Evolutionary conservation across 306 rosid genomes (phyloP), one percentile per base, ranked within the genome.

Genomic region (Cyclanthera cordifolia): DNA sequence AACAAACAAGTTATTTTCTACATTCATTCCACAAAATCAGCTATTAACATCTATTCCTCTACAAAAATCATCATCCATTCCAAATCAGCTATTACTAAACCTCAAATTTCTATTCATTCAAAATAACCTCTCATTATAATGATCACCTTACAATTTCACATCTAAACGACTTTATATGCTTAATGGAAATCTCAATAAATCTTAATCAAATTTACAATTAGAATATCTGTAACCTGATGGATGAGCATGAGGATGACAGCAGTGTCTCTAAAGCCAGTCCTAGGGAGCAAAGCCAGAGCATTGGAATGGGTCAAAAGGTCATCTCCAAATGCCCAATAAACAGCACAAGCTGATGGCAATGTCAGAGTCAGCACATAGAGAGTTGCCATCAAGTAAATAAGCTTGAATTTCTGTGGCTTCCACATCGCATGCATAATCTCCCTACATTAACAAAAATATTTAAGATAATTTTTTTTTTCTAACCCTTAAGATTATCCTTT

Each of bases 371-470:
- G 76, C 64, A 94, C 99, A 72, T 90, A 94, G 30, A 93, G 75
- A 2, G 99, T 93, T 58, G 99, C 99, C 3, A 84, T 78, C 75
- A 93, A 81, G 83, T 93, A 93, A 79, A 93, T 93, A 51, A 83
- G 21, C 87, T 93, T 93, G 81, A 90, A 93, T 64, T 93, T 93
- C 77, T 86, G 99, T 72, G 99, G 99, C 81, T 93, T 93, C 99
- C 99, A 93, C 96, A 93, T 93, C 34, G 99, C 99, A 85, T 93
- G 96, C 99, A 93, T 93, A 14, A 93, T 87, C 81, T 93, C 96
- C 83, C 99, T 93, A 51, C 82, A 14, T 54, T 81, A 14, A 50
- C 56, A 58, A 45, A 64, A 45, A 61, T 4, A 43, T 57, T 57
- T 45, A 58, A 32, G 12, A 58, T 4, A 43, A 25, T 25, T 23